phyloP scores from a whole-genome alignment of 176 grass and related monocot genomes.

The Rhynchospora pubera region DNA sequence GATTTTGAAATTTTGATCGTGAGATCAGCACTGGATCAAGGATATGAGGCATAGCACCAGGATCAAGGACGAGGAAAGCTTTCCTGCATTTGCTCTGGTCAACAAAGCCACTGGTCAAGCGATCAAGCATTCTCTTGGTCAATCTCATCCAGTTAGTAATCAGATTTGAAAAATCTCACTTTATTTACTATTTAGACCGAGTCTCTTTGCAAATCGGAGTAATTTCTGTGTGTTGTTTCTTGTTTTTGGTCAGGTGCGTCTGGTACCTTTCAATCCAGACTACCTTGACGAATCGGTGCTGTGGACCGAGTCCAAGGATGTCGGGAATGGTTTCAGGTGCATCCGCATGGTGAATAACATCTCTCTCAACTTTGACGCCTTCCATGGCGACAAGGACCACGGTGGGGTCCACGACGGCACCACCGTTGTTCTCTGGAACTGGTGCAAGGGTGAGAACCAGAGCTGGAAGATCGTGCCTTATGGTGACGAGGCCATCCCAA shows the following conservation, averaged over 20 bases:
- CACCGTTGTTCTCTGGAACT: slow-evolving; percentile 67
- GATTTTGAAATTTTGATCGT: neutral
- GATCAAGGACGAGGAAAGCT: slow-evolving; percentile 71
- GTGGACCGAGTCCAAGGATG: slow-evolving; percentile 74
- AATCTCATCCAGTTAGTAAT: slow-evolving; percentile 52
- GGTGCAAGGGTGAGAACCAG: slow-evolving; percentile 80
- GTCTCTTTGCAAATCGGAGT: neutral
- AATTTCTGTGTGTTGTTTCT: neutral
- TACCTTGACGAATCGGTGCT: slow-evolving; percentile 60
- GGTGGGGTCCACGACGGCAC: slow-evolving; percentile 82
- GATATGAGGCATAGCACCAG: slow-evolving; percentile 47
- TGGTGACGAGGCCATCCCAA: slow-evolving; percentile 38
- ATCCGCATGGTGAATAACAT: slow-evolving; percentile 84
- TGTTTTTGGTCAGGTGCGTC: slow-evolving; percentile 39
- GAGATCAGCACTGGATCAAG: slow-evolving; percentile 66
- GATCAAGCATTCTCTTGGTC: slow-evolving; percentile 74
- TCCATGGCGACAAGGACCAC: slow-evolving; percentile 72
- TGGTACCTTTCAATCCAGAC: slow-evolving; percentile 49
- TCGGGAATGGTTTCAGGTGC: slow-evolving; percentile 66
- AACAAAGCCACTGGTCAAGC: slow-evolving; percentile 81
- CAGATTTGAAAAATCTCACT: neutral
- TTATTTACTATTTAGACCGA: neutral
- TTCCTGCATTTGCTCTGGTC: slow-evolving; percentile 52
- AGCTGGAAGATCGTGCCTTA: slow-evolving; percentile 84
- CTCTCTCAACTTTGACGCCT: slow-evolving; percentile 62